These are phyloP conservation scores for Alternaria gaisen DNA, from an alignment of 2,329 filamentous ascomycete species.

Conservation along the genomic window DNA sequence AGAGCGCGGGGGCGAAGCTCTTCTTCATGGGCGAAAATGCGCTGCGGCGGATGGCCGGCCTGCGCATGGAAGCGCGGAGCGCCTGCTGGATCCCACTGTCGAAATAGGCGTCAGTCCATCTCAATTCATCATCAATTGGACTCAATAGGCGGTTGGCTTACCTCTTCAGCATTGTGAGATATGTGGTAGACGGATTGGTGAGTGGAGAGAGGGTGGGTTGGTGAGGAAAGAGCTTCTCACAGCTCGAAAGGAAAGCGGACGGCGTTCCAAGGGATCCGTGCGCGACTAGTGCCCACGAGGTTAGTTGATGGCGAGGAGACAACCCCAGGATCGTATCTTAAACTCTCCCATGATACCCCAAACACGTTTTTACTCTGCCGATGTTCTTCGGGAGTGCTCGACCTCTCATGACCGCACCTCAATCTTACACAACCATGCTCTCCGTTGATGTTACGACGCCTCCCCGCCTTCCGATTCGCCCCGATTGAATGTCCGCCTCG, in stretches of 20 bases:
- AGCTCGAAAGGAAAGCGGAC: slow-evolving; percentile 17
- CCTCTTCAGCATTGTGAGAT: slow-evolving; percentile 69
- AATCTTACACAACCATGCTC: neutral
- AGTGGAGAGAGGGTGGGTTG: slow-evolving; percentile 41
- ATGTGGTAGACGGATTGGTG: slow-evolving; percentile 51
- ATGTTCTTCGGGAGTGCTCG: neutral
- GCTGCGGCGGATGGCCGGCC: slow-evolving; percentile 61
- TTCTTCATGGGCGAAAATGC: slow-evolving; percentile 66
- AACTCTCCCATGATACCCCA: neutral
- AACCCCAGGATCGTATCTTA: neutral
- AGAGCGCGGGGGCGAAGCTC: slow-evolving; percentile 66
- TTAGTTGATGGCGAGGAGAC: slow-evolving; percentile 8
- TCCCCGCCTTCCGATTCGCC: neutral
- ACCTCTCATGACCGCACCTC: neutral
- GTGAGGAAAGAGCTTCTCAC: slow-evolving; percentile 31
- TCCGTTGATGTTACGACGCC: neutral
- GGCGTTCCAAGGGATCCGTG: slow-evolving; percentile 16
- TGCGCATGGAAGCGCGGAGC: slow-evolving; percentile 68
- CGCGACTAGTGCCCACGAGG: slow-evolving; percentile 14
- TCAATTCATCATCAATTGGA: slow-evolving; percentile 51
- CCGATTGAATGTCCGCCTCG: neutral
- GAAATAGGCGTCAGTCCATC: slow-evolving; percentile 47
- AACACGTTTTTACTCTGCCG: neutral
- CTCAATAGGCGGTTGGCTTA: slow-evolving; percentile 49
- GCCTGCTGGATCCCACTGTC: slow-evolving; percentile 72